Base-by-base conservation (phyloP, 2,329 filamentous ascomycete species). In the Exophiala phaeomuriformis region DNA sequence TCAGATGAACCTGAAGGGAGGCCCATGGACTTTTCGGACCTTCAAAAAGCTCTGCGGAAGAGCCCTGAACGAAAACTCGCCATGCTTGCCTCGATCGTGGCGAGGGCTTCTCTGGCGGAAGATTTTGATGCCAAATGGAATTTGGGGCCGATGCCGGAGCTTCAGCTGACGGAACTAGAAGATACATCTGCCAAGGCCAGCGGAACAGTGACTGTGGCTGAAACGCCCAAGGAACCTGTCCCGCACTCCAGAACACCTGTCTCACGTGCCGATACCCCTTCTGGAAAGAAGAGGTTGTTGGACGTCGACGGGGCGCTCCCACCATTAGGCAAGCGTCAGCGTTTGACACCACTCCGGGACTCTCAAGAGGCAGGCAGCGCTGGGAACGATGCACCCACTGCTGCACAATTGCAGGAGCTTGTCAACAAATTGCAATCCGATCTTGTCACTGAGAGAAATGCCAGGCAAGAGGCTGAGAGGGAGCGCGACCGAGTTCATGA, bases 281-380 rank as follows among this genome's bases (percentile, higher is more conserved):
- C 62, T 6, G 57, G 62, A 31, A 63, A 63, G 48, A 67, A 66
- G 49, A 51, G 65, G 27, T 55, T 63, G 53, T 53, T 64, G 50
- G 65, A 66, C 35, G 55, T 60, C 64, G 59, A 68, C 33, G 49
- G 49, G 4, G n/a, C 33, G 43, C n/a, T 53, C 9, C 47, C 52
- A 2, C 43, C 54, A 19, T 52, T 66, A 55, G 59, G 69, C 59
- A 75, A 75, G 58, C 65, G 72, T 33, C 67, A 67, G 46, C 66
- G 70, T 30, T 58, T 72, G 33, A 69, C 66, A 29, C 69, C 72
- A 49, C 57, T 69, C 12, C 69, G 66, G 4, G 67, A 71, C 29
- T 68, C 67, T 4, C 62, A 2, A 66, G 66, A 36, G 60, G 58
- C 4, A 19, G 43, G 27, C 33, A 50, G 52, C 33, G 36, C 27